A percentile compares a stretch with the other conserved stretches of the same genome.
phyloP scores from a whole-genome alignment of 352 stramenopile species.

The Plasmopara viticola region DNA sequence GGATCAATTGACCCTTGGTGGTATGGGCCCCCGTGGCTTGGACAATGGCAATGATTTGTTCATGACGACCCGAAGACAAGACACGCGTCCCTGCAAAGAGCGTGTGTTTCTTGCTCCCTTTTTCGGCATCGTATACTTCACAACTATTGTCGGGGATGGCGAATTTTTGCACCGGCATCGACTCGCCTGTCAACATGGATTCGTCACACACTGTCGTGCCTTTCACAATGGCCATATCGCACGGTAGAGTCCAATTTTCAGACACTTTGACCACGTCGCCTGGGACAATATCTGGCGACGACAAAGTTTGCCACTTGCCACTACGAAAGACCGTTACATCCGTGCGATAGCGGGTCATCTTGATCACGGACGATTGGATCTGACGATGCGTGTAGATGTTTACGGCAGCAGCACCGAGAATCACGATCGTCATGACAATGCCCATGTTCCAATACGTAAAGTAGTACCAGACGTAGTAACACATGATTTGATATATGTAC shows the following conservation, averaged over 20 bases:
- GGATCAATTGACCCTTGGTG: constrained; percentile 76
- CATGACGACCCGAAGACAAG: constrained; percentile 53
- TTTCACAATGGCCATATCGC: constrained; percentile 65
- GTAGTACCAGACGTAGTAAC: constrained; percentile 82
- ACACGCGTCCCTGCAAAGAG: constrained; percentile 82
- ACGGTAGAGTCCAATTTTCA: constrained; percentile 68
- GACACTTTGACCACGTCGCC: constrained; percentile 59
- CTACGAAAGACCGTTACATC: constrained; percentile 65
- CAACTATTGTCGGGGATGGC: constrained; percentile 41
- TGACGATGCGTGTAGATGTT: constrained; percentile 67
- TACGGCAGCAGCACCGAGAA: constrained; percentile 37
- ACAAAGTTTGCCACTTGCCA: constrained; percentile 36
- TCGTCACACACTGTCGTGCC: constrained; percentile 66
- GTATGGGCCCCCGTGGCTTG: constrained; percentile 80
- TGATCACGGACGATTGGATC: constrained; percentile 44
- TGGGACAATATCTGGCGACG: constrained; percentile 51
- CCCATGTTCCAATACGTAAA: constrained; percentile 54
- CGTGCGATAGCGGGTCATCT: constrained; percentile 61
- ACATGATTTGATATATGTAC: constrained; percentile 84
- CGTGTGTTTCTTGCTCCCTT: constrained; percentile 76
- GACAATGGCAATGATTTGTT: constrained; percentile 73
- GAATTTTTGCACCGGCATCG: constrained; percentile 86
- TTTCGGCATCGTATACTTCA: constrained; percentile 47
- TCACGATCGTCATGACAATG: constrained; percentile 56
- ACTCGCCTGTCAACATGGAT: constrained; percentile 71